Conservation (phyloP, 2,329 filamentous ascomycete species). For the Aureobasidium pullulans region DNA sequence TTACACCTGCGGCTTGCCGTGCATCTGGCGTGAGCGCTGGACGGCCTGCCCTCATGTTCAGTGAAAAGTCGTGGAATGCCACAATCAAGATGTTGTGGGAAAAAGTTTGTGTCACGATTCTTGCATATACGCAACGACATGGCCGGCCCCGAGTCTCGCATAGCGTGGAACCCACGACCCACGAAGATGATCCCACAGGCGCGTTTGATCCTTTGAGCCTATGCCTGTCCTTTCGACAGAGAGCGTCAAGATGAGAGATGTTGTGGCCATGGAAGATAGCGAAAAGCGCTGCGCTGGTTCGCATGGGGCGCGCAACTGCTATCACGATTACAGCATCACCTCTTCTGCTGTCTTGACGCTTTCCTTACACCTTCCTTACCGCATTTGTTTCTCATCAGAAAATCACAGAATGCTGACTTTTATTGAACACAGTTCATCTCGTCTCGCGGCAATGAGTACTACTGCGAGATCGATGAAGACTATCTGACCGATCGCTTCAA, state of each 20-base stretch:
- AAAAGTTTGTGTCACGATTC: neutral
- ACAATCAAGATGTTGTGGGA: neutral
- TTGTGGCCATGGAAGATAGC: neutral
- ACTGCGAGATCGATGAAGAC: conserved; percentile 98
- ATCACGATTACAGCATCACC: neutral
- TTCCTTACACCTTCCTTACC: neutral
- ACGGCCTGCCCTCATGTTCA: neutral
- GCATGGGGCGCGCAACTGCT: neutral
- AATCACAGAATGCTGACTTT: neutral
- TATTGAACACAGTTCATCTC: conserved; percentile 75
- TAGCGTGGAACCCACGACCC: neutral
- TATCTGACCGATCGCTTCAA: conserved; percentile 98
- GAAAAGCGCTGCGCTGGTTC: neutral
- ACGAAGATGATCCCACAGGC: neutral
- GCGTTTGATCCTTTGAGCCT: neutral
- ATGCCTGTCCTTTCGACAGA: neutral
- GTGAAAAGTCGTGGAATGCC: neutral
- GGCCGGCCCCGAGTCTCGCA: neutral
- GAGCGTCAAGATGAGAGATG: neutral
- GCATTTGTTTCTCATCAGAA: neutral
- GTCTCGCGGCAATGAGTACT: conserved; percentile 95
- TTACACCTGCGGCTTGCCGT: neutral
- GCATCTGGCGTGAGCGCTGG: neutral
- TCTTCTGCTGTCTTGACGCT: neutral
- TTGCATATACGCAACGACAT: neutral